These are phyloP conservation scores for Lentinula aciculospora DNA, from an alignment of 768 basidiomycete species.

Conservation along the genomic window DNA sequence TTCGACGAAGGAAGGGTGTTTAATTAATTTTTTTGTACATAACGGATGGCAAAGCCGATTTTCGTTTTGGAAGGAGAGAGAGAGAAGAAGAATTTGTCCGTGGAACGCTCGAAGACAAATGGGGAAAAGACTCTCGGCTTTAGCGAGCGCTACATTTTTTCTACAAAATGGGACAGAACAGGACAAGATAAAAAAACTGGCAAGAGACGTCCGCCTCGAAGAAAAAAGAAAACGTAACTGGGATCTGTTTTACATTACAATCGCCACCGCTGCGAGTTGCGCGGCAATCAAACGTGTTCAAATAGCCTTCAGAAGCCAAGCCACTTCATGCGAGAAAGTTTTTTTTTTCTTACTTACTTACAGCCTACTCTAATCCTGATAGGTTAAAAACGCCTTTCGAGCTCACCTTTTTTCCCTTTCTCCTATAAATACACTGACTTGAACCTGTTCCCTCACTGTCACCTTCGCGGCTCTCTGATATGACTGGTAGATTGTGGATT, in stretches of 20 bases:
- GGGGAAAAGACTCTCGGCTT: not conserved
- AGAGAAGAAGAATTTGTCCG: not conserved
- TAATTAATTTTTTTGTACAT: not conserved
- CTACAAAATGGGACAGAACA: not conserved
- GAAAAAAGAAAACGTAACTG: not conserved
- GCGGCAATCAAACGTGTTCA: conserved; percentile 6
- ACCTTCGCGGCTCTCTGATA: not conserved
- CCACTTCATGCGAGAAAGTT: not conserved
- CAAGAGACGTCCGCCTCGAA: not conserved
- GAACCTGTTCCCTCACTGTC: not conserved
- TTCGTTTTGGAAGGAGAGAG: too few species aligned
- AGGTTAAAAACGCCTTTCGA: not conserved
- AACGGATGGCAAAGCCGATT: not conserved
- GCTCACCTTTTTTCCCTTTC: not conserved
- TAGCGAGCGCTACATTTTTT: not conserved
- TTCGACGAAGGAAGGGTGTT: not conserved
- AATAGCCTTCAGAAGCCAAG: conserved; percentile 3
- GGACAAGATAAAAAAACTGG: not conserved
- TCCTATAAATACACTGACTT: too few species aligned
- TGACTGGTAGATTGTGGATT: conserved; percentile 3
- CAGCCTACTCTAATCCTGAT: not conserved
- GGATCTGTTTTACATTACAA: not conserved
- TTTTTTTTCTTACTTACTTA: not conserved
- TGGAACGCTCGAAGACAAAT: not conserved
- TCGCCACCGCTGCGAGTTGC: not conserved